Evolutionary conservation across 805 yeast species (phyloP), one percentile per base, ranked within the genome.

Genomic region (Saccharomycopsis fibuligera): DNA sequence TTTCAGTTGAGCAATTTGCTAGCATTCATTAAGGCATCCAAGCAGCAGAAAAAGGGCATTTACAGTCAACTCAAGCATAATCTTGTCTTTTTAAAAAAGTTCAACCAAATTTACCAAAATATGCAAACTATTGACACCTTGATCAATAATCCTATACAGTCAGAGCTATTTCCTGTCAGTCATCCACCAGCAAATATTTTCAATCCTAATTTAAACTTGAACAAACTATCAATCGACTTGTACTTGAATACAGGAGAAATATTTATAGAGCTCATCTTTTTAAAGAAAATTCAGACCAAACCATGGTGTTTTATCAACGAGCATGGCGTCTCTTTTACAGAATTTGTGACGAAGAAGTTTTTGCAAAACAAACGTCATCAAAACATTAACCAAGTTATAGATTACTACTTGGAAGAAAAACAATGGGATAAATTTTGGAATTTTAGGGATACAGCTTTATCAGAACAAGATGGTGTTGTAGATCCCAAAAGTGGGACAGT

Each of bases 301-400:
- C 55, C 55, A 12, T 52, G 55, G 55, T 52, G 55, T 30, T 47
- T 52, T 14, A 49, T 52, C 24, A 52, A 52, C 33, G 40, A 47
- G 17, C 24, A 46, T 19, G 42, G 40, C 14, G 31, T 52, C n/a
- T 49, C 54, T 16, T 52, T 52, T 30, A 48, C 41, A 25, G 55
- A 52, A 27, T 52, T 52, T 46, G 23, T 52, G 10, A 49, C 42
- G 5, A 44, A 49, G 10, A 46, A 52, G 31, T 40, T 48, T 33
- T 45, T 49, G 1, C 37, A 36, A n/a, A 37, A 30, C 31, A 47
- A 39, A 27, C 23, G 31, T 2, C 31, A 29, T 12, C 41, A 47
- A 22, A 51, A 39, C 31, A 51, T 51, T 6, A 49, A 49, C 19
- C 48, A 50, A 10, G 29, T 52, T 10, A 49, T 47, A 5, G 53